Evolutionary conservation across 192 early-diverging fungal species (phyloP).

Genomic region (Backusella macrospora): DNA sequence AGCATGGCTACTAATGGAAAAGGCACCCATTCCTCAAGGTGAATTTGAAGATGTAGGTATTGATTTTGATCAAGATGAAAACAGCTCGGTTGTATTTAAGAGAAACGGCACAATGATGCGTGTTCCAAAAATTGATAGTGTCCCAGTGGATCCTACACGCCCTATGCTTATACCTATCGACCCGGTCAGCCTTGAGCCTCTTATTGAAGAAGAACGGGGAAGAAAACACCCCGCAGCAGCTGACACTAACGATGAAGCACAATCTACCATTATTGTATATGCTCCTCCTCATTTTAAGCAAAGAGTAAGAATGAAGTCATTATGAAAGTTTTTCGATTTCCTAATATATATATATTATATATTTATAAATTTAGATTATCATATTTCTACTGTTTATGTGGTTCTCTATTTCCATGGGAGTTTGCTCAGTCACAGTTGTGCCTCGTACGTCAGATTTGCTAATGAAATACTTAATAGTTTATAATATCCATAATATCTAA

Average conservation of each 20-base stretch:
- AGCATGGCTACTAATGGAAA: slow-evolving; percentile 55
- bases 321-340: not conserved
- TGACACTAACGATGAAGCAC: slow-evolving; percentile 54
- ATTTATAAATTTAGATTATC: slow-evolving; percentile 35
- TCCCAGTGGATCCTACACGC: slow-evolving; percentile 78
- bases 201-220: slow-evolving; percentile 61
- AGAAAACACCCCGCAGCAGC: slow-evolving; percentile 56
- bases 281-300: slow-evolving; percentile 71
- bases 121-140: slow-evolving; percentile 83
- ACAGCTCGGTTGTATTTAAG: slow-evolving; percentile 56
- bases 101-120: slow-evolving; percentile 71
- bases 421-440: slow-evolving; percentile 50
- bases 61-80: slow-evolving; percentile 47
- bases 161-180: slow-evolving; percentile 83
- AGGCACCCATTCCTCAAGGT: slow-evolving; percentile 55
- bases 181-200: slow-evolving; percentile 49
- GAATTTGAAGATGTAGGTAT: slow-evolving; percentile 51
- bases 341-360: slow-evolving; percentile 16
- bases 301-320: slow-evolving; percentile 45
- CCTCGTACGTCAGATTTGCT: slow-evolving; percentile 41
- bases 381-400: slow-evolving; percentile 57
- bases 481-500: not conserved
- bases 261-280: slow-evolving; percentile 81
- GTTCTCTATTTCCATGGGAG: slow-evolving; percentile 53
- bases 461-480: not conserved